Conservation (phyloP, 805 yeast species). For the Diddensiella santjacobensis region DNA sequence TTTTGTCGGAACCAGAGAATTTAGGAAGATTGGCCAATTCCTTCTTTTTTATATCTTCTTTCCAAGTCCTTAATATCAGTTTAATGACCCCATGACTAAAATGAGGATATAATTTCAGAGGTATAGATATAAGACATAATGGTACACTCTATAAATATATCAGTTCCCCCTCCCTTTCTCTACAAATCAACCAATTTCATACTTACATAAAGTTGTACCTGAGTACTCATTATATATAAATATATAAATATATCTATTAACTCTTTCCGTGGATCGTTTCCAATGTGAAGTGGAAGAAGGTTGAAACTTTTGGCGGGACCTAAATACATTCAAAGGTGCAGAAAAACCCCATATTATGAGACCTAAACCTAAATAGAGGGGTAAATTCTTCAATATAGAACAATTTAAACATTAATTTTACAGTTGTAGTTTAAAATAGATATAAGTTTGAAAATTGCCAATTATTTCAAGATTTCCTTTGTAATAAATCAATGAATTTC, state of each 20-base stretch:
- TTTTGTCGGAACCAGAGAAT: constrained; percentile 15
- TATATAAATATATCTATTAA: neutral
- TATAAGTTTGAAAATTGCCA: no score
- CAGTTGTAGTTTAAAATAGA: no score
- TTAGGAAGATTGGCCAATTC: constrained; percentile 30
- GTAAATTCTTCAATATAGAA: no score
- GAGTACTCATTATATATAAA: constrained; percentile 40
- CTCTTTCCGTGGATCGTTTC: neutral
- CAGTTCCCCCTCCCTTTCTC: neutral
- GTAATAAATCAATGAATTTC: no score
- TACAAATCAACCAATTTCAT: neutral
- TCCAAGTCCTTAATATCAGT: constrained; percentile 32
- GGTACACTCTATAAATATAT: constrained; percentile 15
- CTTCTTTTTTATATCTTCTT: constrained; percentile 35
- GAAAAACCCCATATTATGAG: no score
- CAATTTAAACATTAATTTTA: no score
- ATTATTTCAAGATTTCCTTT: no score
- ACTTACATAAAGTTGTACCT: constrained; percentile 43
- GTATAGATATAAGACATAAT: constrained; percentile 50
- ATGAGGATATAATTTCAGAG: constrained; percentile 50
- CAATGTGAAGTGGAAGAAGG: no score
- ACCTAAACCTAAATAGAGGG: no score
- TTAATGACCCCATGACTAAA: constrained; percentile 50
- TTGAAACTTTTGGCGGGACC: no score
- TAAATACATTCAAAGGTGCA: no score